Base-by-base conservation (phyloP, 495 filamentous ascomycete genomes). In the Lophiostoma macrostomum region DNA sequence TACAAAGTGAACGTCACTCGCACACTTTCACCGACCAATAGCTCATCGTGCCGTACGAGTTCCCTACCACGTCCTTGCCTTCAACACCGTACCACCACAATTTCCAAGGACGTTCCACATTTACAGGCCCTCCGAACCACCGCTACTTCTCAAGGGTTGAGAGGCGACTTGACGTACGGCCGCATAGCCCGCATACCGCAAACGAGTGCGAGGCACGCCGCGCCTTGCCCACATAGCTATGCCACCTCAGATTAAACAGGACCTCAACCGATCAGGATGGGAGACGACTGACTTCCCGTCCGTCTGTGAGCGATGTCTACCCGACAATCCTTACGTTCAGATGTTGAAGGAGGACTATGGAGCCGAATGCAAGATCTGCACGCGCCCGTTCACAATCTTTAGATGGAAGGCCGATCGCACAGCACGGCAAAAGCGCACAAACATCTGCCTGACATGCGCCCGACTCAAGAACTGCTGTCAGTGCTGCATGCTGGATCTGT, bases 381-480 rank as follows among this genome's bases (percentile, higher is more conserved):
- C 94, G 20, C 85, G 93, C 20, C 93, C 93, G 0, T 98, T 95
- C 67, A 96, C 94, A 47, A 79, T 96, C 31, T 98, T 98, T 71
- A 81, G 83, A 53, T 98, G 91, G 91, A 87, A 91, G 73, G 88
- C 80, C 52, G 90, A 94, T 68, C 86, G 90, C 27, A 90, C 88
- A 1, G 81, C 88, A 16, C 87, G 89, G 52, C 85, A 87, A 67
- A 91, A 90, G 72, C 83, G 85, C 39, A 94, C 89, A 35, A 89
- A 84, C 58, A 90, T 96, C 66, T 96, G 90, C 69, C 80, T 96
- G n/a, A 95, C 90, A 6, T 96, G 90, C 73, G 89, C 89, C 11
- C 87, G 90, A 19, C 76, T 95, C 53, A 94, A 95, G 74, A 96
- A 96, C 75, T 94, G 93, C 74, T 98, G 93, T 69, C 93, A 98